Base-by-base conservation (phyloP, 805 yeast species). In the Peterozyma toletana region DNA sequence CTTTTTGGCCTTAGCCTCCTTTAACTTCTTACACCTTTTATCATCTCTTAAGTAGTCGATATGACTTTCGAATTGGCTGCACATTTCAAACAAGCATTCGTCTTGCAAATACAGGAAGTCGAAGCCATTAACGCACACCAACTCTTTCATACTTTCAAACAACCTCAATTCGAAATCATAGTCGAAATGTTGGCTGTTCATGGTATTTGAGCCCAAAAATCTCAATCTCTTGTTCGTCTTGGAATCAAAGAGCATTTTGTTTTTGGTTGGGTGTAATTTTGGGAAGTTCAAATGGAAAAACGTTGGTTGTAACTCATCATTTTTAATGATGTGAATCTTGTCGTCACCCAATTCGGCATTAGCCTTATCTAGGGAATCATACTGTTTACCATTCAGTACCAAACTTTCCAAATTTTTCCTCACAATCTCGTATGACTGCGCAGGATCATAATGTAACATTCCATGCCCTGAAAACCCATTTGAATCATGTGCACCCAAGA, bases 391-490 rank as follows among this genome's bases (percentile, higher is more conserved):
- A 11, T 5, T 50, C 44, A 29, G 36, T 9, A 16, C 48, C 43
- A 16, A 44, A 38, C 18, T 38, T 30, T 30, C 48, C 27, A 27
- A 33, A 37, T 14, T 40, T 35, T 18, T 55, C 52, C 7, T 4
- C 4, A 21, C 27, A 21, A 21, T 21, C 9, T 52, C 17, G 37
- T 42, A 66, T 50, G 75, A 80, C 30, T 59, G 61, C 1, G 65
- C 63, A 0, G 81, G 80, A 48, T 75, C 76, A 49, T 62, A 70
- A 49, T 77, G 82, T 7, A 78, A 73, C 81, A 77, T 76, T 3
- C 77, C 80, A 17, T 75, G 73, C 5, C 82, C 82, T 10, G 60
- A 57, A 50, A 72, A 77, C 9, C 39, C 44, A 27, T 48, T 43
- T 2, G 52, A 48, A 2, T 48, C 48, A 41, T 50, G 59, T 50